A percentile compares a stretch with the other conserved stretches of the same genome.
phyloP scores from a whole-genome alignment of 106 monocot species.

The Hemerocallis citrina region DNA sequence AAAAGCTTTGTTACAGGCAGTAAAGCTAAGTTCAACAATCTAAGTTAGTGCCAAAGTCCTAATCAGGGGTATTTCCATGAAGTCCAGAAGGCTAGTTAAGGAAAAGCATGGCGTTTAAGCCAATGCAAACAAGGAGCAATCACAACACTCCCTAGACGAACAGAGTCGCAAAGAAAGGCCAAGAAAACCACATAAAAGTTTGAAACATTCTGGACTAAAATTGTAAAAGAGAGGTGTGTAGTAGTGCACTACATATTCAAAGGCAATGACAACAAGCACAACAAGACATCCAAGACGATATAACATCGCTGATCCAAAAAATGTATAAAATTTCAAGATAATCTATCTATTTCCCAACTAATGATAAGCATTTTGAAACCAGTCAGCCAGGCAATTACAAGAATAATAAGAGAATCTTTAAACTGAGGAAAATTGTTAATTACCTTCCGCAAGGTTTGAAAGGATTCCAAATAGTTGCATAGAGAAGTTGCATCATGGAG shows the following conservation, averaged over 20 bases:
- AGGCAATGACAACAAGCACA: not conserved
- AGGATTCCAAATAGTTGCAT: slow-evolving; percentile 86
- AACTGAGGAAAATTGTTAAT: not conserved
- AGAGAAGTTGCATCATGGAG: slow-evolving; percentile 70
- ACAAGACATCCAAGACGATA: not conserved
- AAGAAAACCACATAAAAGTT: too few species aligned
- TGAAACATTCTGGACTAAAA: not conserved
- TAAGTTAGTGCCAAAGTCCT: not conserved
- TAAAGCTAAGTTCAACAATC: not conserved
- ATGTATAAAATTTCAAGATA: not conserved
- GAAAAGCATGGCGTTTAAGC: not conserved
- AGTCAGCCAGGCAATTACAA: not conserved
- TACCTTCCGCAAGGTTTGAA: slow-evolving; percentile 91
- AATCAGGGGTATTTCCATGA: not conserved
- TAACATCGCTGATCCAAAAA: not conserved
- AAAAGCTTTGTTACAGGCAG: not conserved
- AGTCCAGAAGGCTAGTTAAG: not conserved
- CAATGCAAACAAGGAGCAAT: not conserved
- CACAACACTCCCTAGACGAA: not conserved
- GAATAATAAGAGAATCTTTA: not conserved
- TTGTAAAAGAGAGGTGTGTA: not conserved
- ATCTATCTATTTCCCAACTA: not conserved
- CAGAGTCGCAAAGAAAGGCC: not conserved
- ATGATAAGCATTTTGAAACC: not conserved
- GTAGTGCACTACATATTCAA: not conserved